A percentile compares a stretch with the other conserved stretches of the same genome.
These are phyloP conservation scores for Cucumis hystrix DNA, from an alignment of 306 rosid genomes.

Conservation along the genomic window DNA sequence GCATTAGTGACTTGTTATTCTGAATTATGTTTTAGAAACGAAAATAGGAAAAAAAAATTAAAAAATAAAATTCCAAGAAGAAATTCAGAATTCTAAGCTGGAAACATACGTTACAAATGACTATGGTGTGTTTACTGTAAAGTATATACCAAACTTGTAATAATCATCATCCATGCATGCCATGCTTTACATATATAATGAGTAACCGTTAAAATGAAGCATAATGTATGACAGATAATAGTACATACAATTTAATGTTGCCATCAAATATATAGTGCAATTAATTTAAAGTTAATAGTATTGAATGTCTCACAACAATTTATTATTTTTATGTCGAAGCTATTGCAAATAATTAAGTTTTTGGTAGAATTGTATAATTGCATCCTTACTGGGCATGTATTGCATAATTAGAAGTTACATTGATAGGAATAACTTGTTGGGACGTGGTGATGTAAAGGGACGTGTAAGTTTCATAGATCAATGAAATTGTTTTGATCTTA, in stretches of 20 bases:
- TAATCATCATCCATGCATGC: not conserved
- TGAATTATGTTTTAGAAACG: not conserved
- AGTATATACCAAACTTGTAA: not conserved
- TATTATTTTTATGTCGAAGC: not conserved
- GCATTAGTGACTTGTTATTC: constrained; percentile 3
- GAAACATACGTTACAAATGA: not conserved
- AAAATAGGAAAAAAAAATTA: not conserved
- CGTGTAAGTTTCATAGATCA: too few species aligned
- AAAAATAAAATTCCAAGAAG: not conserved
- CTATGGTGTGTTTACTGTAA: too few species aligned
- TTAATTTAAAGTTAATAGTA: not conserved
- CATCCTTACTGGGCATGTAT: not conserved
- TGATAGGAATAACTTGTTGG: not conserved
- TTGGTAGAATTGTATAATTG: not conserved
- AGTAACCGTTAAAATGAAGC: too few species aligned
- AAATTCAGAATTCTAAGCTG: not conserved
- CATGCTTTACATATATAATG: not conserved
- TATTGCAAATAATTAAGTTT: not conserved
- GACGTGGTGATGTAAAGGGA: too few species aligned
- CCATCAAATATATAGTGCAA: not conserved
- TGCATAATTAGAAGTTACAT: not conserved
- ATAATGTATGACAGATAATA: too few species aligned
- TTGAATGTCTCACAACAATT: not conserved
- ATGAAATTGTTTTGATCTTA: too few species aligned
- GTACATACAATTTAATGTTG: not conserved